Base-by-base conservation (phyloP, 139 green algal species). In the Edaphochlamys debaryana region DNA sequence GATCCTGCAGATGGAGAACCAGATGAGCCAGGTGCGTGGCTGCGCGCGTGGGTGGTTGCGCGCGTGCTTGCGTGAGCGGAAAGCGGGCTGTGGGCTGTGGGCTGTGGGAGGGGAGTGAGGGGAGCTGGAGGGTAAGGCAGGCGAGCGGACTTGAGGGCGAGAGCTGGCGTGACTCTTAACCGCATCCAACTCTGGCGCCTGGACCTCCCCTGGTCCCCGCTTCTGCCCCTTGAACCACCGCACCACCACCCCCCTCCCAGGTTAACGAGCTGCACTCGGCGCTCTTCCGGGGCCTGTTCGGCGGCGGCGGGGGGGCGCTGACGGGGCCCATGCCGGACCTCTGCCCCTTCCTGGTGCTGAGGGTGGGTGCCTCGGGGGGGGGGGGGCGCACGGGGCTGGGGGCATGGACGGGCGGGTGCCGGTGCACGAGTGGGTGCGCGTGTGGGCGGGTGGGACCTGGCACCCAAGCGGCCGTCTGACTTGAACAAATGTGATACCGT, bases 1-100 rank as follows among this genome's bases (percentile, higher is more conserved):
- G 3, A 87, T 98, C 29, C 86, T 98, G 72, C 86, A 95, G 69
- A 83, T 94, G 82, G 93, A 96, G 71, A 94, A 92, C 77, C 86
- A 87, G 58, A 84, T 87, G 52, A 69, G 63, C 45, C 76, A 82
- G 60, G 76, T 73, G 23, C 1, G n/a, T n/a, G 76, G 11, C 15
- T 72, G 29, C 9, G 20, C 27, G 36, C 8, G 41, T 5, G 25
- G 67, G 67, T 17, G 25, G 25, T 6, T 40, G 40, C 3, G 40
- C 25, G n/a, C n/a, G n/a, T n/a, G n/a, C n/a, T n/a, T n/a, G n/a
- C n/a, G n/a, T n/a, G n/a, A n/a, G n/a, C n/a, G n/a, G n/a, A n/a
- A n/a, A n/a, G n/a, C n/a, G n/a, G n/a, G n/a, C n/a, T n/a, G n/a
- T n/a, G n/a, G n/a, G n/a, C n/a, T n/a, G n/a, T n/a, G n/a, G n/a